A percentile compares a stretch with the other conserved stretches of the same genome.
phyloP scores from a whole-genome alignment of 2,329 filamentous ascomycete species.

The Ophiocordyceps sinensis region DNA sequence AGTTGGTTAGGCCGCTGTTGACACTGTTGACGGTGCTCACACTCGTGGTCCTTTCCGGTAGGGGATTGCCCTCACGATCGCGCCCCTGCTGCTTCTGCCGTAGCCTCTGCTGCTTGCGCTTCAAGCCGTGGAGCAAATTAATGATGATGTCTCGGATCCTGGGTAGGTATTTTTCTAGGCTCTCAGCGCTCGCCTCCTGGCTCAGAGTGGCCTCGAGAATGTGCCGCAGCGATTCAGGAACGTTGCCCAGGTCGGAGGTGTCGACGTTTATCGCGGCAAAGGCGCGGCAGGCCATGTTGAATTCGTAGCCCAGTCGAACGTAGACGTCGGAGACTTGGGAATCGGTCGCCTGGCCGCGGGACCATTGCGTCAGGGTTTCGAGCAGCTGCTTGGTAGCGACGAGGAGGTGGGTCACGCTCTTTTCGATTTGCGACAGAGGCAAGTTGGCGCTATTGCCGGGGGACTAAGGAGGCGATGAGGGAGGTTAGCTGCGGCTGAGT shows the following conservation, averaged over 20 bases:
- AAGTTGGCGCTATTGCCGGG: conserved; percentile 53
- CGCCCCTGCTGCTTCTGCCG: conserved; percentile 43
- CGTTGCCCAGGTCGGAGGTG: conserved; percentile 83
- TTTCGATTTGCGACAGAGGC: conserved; percentile 89
- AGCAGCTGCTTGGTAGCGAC: conserved; percentile 96
- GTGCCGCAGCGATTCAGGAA: conserved; percentile 75
- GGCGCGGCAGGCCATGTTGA: conserved; percentile 95
- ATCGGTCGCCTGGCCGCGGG: conserved; percentile 79
- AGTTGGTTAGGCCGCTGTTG: conserved; percentile 38
- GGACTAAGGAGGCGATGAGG: conserved; percentile 12
- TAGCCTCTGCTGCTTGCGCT: conserved; percentile 90
- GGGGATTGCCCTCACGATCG: conserved; percentile 32
- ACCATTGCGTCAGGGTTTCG: conserved; percentile 96
- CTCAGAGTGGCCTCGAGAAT: conserved; percentile 94
- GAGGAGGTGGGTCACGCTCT: conserved; percentile 93
- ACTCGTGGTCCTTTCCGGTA: conserved; percentile 39
- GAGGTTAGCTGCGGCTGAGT: conserved; percentile 2
- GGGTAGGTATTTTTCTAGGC: conserved; percentile 84
- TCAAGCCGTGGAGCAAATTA: conserved; percentile 86
- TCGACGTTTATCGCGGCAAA: conserved; percentile 97
- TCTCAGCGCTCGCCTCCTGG: conserved; percentile 88
- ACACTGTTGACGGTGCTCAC: conserved; percentile 43
- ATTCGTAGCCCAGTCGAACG: conserved; percentile 92
- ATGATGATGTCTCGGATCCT: conserved; percentile 98
- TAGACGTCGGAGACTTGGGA: conserved; percentile 97